Base-by-base conservation (phyloP, 495 filamentous ascomycete species). In the Trichocladium uniseriatum region DNA sequence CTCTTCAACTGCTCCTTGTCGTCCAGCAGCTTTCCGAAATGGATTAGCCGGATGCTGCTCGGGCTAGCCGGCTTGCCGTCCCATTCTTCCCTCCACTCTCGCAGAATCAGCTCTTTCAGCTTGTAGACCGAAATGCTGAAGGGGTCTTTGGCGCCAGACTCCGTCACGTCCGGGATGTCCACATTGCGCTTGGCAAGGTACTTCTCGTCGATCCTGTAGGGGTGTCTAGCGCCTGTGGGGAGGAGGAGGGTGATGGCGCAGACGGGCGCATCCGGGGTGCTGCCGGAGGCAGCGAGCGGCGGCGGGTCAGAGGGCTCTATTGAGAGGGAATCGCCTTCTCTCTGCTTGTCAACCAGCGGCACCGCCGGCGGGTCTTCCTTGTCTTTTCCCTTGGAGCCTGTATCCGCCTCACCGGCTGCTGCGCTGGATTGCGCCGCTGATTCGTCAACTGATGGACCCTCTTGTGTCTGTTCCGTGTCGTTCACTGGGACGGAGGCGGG, bases 41-140 rank as follows among this genome's bases (percentile, higher is more conserved):
- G 85, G 52, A 95, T 95, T 58, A 95, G 68, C 44, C 89, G 77
- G 67, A 95, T 95, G 16, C 80, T 82, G 53, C 80, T 87, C 7
- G 89, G 89, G 54, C 82, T 87, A 24, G 85, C 79, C 0, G 89
- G 89, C 55, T 83, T 80, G 15, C 80, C 69, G 60, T 94, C 89
- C 89, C 89, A 95, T 61, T 95, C 89, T 55, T 81, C 80, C 55
- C 86, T 75, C 89, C 89, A 95, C 57, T 94, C 89, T 57, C 86
- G 70, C 74, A 89, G 78, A 52, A 95, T 94, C 64, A 95, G 68
- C 61, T 95, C 89, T 66, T 95, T 95, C 44, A 95, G 62, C 7
- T 85, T 91, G 60, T 95, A 95, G 13, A 94, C 81, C 57, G 84
- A 92, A 67, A 95, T 87, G 59, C 81, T 82, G 59, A 86, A 87